Conservation (phyloP, 495 filamentous ascomycete genomes). For the Evernia prunastri region DNA sequence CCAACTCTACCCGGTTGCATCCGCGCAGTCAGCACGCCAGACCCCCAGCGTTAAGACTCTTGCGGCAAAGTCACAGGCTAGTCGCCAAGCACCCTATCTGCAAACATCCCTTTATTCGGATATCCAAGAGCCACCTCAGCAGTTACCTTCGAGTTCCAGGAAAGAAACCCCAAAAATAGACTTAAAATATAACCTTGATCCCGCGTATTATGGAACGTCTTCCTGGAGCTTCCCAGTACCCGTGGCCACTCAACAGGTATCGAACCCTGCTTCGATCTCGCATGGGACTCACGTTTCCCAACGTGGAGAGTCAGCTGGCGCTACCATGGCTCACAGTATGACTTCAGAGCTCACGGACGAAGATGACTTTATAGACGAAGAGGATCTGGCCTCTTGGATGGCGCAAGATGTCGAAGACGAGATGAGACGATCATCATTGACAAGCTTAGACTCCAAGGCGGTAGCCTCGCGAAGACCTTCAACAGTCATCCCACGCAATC, state of each 20-base stretch:
- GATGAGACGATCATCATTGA: not conserved
- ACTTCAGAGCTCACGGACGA: slow-evolving; percentile 5
- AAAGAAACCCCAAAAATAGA: not conserved
- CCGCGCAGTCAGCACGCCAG: not conserved
- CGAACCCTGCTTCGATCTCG: not conserved
- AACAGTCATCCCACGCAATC: slow-evolving; percentile 7
- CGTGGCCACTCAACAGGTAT: not conserved
- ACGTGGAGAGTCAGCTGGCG: not conserved
- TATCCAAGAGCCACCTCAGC: not conserved
- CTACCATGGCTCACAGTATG: no score
- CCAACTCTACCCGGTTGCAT: not conserved
- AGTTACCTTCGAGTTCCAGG: not conserved
- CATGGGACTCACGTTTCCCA: not conserved
- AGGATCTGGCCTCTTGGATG: not conserved
- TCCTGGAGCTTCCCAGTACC: not conserved
- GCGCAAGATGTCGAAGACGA: not conserved
- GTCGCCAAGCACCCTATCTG: not conserved
- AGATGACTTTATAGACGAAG: not conserved
- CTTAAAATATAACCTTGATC: not conserved
- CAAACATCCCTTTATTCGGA: not conserved
- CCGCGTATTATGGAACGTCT: not conserved
- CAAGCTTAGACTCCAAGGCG: not conserved
- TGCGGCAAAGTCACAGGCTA: not conserved
- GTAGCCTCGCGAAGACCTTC: not conserved
- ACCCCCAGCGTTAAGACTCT: not conserved